A percentile compares a stretch with the other conserved stretches of the same genome.
These are phyloP conservation scores for Periconia digitata DNA, from an alignment of 2,329 filamentous ascomycete genomes.

Conservation along the genomic window DNA sequence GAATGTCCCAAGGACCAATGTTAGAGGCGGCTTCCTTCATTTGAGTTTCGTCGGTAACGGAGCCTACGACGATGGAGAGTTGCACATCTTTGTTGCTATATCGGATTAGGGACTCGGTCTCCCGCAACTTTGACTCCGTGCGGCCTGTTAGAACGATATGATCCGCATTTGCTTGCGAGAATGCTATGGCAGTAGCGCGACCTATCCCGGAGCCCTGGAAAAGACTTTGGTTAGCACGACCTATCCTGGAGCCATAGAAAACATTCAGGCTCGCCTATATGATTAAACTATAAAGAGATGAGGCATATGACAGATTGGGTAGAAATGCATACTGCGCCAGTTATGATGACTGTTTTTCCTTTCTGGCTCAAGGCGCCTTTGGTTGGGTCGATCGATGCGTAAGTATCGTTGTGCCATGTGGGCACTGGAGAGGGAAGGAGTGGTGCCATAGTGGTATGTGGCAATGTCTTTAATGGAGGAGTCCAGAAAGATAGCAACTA, in stretches of 20 bases:
- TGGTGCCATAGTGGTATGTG: conserved; percentile 5
- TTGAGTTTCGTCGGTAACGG: conserved; percentile 12
- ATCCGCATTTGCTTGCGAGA: conserved; percentile 45
- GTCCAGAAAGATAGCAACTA: no score
- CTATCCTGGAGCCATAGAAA: no score
- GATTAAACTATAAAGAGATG: neutral
- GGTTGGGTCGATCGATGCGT: conserved; percentile 15
- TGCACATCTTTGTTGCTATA: neutral
- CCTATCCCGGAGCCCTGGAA: conserved; percentile 48
- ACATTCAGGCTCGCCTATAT: no score
- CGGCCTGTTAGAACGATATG: conserved; percentile 47
- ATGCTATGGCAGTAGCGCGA: conserved; percentile 42
- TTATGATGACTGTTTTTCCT: conserved; percentile 22
- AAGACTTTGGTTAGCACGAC: no score
- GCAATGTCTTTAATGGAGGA: neutral
- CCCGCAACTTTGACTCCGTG: conserved; percentile 6
- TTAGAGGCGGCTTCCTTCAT: conserved; percentile 12
- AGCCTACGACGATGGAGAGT: conserved; percentile 3
- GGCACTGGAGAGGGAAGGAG: conserved; percentile 8
- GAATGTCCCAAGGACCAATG: conserved; percentile 18
- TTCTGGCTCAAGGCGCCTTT: conserved; percentile 11
- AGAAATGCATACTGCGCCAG: conserved; percentile 18
- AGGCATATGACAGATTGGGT: neutral
- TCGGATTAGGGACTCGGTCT: conserved; percentile 4
- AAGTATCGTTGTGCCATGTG: conserved; percentile 10